A percentile compares a stretch with the other conserved stretches of the same genome.
Conservation (phyloP, 768 basidiomycete species). For the Boletus huronensis region DNA sequence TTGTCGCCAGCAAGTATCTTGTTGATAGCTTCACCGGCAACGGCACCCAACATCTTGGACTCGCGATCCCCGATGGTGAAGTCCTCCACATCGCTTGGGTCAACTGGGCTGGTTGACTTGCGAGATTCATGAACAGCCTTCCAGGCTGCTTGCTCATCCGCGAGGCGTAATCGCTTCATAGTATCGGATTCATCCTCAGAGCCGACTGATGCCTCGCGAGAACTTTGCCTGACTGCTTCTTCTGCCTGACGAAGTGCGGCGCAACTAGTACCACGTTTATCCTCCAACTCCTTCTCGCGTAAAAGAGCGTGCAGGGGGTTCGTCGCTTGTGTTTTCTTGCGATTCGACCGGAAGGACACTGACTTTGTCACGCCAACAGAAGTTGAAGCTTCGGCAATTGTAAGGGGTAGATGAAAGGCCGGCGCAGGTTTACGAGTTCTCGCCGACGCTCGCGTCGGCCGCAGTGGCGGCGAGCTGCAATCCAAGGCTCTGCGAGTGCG, state of each 20-base stretch:
- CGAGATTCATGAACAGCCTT: conserved; percentile 32
- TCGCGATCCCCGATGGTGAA: conserved; percentile 38
- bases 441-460: conserved; percentile 13
- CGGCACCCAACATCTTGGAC: conserved; percentile 25
- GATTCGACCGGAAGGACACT: not conserved
- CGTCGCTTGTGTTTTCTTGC: conserved; percentile 22
- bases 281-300: conserved; percentile 44
- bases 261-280: conserved; percentile 34
- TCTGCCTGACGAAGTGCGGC: conserved; percentile 48
- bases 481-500: not conserved
- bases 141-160: conserved; percentile 40
- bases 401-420: conserved; percentile 11
- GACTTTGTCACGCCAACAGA: not conserved
- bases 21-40: conserved; percentile 41
- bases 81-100: conserved; percentile 20
- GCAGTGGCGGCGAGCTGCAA: conserved; percentile 3
- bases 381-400: conserved; percentile 6
- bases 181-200: conserved; percentile 23
- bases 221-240: conserved; percentile 33
- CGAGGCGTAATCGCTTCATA: conserved; percentile 16
- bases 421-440: conserved; percentile 17
- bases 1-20: conserved; percentile 45
- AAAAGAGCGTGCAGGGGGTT: conserved; percentile 56
- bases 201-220: conserved; percentile 19
- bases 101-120: conserved; percentile 16